These are phyloP conservation scores for Malus sylvestris DNA, from an alignment of 306 rosid species.

Conservation along the genomic window DNA sequence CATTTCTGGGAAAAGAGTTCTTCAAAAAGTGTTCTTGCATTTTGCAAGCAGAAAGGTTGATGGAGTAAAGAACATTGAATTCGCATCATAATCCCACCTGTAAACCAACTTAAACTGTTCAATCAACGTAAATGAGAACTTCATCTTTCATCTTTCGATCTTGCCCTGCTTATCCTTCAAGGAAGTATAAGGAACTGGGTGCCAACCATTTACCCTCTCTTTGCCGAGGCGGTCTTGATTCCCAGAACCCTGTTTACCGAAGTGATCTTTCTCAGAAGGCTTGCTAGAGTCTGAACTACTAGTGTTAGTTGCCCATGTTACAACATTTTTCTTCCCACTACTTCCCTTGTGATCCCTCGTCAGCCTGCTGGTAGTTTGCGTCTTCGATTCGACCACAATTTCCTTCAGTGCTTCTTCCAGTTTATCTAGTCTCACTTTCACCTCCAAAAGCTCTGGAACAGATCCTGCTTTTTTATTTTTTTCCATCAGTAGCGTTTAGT, in stretches of 20 bases:
- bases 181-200: constrained; percentile 19
- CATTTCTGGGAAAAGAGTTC: too few species aligned
- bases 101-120: neutral
- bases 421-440: constrained; percentile 65
- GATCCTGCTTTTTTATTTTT: constrained; percentile 6
- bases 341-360: constrained; percentile 19
- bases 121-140: neutral
- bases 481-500: constrained; percentile 38
- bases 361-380: constrained; percentile 20
- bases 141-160: constrained; percentile 23
- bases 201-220: constrained; percentile 16
- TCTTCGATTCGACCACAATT: constrained; percentile 57
- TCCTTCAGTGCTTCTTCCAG: constrained; percentile 76
- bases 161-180: constrained; percentile 24
- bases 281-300: constrained; percentile 25
- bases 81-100: neutral
- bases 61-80: neutral
- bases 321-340: constrained; percentile 21
- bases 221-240: constrained; percentile 20
- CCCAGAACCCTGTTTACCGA: constrained; percentile 20
- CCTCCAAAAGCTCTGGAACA: constrained; percentile 47
- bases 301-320: constrained; percentile 21
- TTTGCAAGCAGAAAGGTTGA: neutral
- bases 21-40: too few species aligned
- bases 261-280: constrained; percentile 21